phyloP scores from a whole-genome alignment of 1,284 basidiomycete genomes.

The Entoloma clypeatum region DNA sequence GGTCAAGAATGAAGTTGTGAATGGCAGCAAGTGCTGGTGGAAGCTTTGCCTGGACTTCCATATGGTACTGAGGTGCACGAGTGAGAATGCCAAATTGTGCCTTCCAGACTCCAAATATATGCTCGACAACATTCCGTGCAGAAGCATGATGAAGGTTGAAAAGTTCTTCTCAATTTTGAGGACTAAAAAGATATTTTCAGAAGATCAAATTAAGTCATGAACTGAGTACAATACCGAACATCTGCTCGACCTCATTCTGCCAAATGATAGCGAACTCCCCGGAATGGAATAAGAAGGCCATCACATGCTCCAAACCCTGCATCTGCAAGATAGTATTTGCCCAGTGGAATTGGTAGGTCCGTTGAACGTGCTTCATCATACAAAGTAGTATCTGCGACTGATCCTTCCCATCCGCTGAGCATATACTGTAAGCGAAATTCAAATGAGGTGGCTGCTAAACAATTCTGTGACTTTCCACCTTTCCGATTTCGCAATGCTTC shows the following conservation, averaged over 20 bases:
- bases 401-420: slow-evolving; percentile 35
- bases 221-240: slow-evolving; percentile 16
- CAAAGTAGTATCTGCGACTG: slow-evolving; percentile 30
- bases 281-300: slow-evolving; percentile 31
- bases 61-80: slow-evolving; percentile 20
- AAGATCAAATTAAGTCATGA: not conserved
- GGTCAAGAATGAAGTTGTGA: slow-evolving; percentile 17
- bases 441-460: slow-evolving; percentile 28
- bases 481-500: slow-evolving; percentile 30
- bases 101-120: slow-evolving; percentile 34
- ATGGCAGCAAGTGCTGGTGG: slow-evolving; percentile 20
- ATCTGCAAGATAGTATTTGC: slow-evolving; percentile 37
- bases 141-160: slow-evolving; percentile 27
- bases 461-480: slow-evolving; percentile 33
- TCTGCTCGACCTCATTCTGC: slow-evolving; percentile 31
- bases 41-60: slow-evolving; percentile 24
- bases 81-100: slow-evolving; percentile 22
- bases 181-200: slow-evolving; percentile 19
- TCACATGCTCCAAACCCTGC: slow-evolving; percentile 34
- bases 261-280: slow-evolving; percentile 29
- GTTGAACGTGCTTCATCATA: slow-evolving; percentile 22
- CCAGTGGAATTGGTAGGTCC: slow-evolving; percentile 28
- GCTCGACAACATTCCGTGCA: slow-evolving; percentile 31
- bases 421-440: slow-evolving; percentile 32
- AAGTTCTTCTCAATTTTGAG: slow-evolving; percentile 19